phyloP scores from a whole-genome alignment of 2,329 filamentous ascomycete species.

The Grosmannia huntii region DNA sequence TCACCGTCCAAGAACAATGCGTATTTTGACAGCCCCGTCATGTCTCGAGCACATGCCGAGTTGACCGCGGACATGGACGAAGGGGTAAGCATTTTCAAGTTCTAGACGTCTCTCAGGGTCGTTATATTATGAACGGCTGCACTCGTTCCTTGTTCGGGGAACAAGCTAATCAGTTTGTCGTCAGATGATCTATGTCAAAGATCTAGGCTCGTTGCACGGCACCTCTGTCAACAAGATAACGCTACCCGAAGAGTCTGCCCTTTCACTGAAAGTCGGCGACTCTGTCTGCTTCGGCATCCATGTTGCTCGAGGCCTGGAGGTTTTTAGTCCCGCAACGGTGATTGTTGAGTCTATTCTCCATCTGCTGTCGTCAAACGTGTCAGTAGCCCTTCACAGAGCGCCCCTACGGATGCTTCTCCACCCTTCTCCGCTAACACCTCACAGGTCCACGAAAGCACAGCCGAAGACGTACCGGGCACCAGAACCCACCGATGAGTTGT shows the following conservation, averaged over 20 bases:
- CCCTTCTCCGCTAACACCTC: background rate
- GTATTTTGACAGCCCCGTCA: conserved; percentile 59
- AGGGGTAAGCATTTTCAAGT: conserved; percentile 24
- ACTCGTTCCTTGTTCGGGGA: background rate
- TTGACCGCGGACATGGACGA: conserved; percentile 29
- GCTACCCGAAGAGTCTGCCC: conserved; percentile 11
- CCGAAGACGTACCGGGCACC: conserved; percentile 16
- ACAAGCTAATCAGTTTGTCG: background rate
- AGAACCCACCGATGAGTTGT: conserved; percentile 10
- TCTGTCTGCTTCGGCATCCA: conserved; percentile 25
- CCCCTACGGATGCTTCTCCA: background rate
- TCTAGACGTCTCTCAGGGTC: background rate
- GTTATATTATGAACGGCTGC: background rate
- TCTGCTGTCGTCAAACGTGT: conserved; percentile 9
- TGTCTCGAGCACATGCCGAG: conserved; percentile 56
- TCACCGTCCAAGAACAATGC: conserved; percentile 34
- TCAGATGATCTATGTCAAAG: conserved; percentile 21
- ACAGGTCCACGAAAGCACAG: background rate
- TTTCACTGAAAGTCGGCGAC: conserved; percentile 22
- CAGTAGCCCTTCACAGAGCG: no score
- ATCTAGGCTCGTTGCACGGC: conserved; percentile 39
- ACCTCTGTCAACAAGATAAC: conserved; percentile 29
- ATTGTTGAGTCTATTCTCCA: conserved; percentile 13
- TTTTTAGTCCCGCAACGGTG: conserved; percentile 17
- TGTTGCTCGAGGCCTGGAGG: conserved; percentile 22